Evolutionary conservation across 306 rosid species (phyloP), one percentile per base, ranked within the genome.

Genomic region (Prunus padus): DNA sequence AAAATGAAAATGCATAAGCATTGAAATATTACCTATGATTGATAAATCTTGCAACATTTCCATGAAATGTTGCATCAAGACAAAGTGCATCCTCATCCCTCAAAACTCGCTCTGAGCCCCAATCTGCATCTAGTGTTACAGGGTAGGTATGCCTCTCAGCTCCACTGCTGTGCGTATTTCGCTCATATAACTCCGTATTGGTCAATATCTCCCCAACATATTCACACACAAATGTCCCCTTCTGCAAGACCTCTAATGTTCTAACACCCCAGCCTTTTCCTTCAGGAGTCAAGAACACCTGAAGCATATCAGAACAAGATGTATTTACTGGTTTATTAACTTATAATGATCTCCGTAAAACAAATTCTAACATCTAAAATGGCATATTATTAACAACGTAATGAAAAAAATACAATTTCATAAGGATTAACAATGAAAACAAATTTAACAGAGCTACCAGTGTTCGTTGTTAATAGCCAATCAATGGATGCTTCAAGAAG

Each of bases 221-320:
- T 84, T 94, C 98, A 75, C 97, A 94, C 4, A 94, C 86, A 76
- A 92, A 94, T 75, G 85, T 55, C 22, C 98, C 97, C 79, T 79
- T 90, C 1, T 93, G 93, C 83, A 94, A 86, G 75, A 83, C 82
- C 79, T 92, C 91, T 3, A 90, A 86, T 23, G 92, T 49, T 87
- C 97, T 88, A 22, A 94, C 65, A 47, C 97, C 98, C 98, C 98
- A 94, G 33, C 97, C 98, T 74, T 94, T 94, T 79, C 87, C 86
- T 82, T 85, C 90, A 77, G 52, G 23, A 59, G 95, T 90, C 73
- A 81, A 73, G 82, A 86, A 94, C 28, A 94, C 93, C 98, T 94
- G 82, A 77, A 74, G 59, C 74, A 83, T 54, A 22, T 10, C 26
- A n/a, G 25, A 40, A 65, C 30, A 75, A 51, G 7, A 63, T 10